Percentiles rank a stretch among this genome's conserved stretches.
These are phyloP conservation scores for Paramarasmius palmivorus DNA, from an alignment of 1,284 basidiomycete species.

Conservation along the genomic window DNA sequence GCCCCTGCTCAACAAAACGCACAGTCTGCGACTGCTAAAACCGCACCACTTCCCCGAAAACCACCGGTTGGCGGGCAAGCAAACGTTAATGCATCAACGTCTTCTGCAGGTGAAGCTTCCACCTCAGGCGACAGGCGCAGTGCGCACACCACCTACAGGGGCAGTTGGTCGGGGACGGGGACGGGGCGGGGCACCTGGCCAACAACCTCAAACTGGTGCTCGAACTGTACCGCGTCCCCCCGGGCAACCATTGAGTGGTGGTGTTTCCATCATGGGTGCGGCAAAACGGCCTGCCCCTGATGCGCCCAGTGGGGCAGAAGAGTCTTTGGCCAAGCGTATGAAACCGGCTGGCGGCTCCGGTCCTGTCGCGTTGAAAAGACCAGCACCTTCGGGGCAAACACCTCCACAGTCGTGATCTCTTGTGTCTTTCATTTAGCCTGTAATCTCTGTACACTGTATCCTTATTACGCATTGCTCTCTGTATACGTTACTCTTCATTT, in stretches of 20 bases:
- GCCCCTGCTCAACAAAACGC: constrained; percentile 10
- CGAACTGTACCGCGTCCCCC: constrained; percentile 12
- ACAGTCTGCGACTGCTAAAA: constrained; percentile 3
- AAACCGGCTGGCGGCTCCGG: constrained; percentile 41
- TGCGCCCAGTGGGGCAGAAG: constrained; percentile 36
- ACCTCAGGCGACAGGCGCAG: neutral
- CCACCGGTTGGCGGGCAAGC: constrained; percentile 15
- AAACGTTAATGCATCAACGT: neutral
- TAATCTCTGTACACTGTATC: constrained; percentile 6
- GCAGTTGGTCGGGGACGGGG: constrained; percentile 34
- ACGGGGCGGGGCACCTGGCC: constrained; percentile 41
- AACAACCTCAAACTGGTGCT: constrained; percentile 34
- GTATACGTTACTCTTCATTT: no score
- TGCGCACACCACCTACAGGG: constrained; percentile 28
- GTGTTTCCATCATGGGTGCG: constrained; percentile 66
- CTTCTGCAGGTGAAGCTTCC: neutral
- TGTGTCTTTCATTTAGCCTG: neutral
- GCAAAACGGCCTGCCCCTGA: constrained; percentile 60
- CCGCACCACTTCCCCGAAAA: constrained; percentile 24
- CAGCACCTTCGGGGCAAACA: constrained; percentile 5
- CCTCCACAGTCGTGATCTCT: neutral
- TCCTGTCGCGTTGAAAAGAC: constrained; percentile 11
- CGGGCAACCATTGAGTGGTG: constrained; percentile 22
- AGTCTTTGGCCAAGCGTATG: constrained; percentile 69
- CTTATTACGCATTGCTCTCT: neutral